Evolutionary conservation across 2,329 filamentous ascomycete species (phyloP).

Genomic region (Trichoderma koningii): DNA sequence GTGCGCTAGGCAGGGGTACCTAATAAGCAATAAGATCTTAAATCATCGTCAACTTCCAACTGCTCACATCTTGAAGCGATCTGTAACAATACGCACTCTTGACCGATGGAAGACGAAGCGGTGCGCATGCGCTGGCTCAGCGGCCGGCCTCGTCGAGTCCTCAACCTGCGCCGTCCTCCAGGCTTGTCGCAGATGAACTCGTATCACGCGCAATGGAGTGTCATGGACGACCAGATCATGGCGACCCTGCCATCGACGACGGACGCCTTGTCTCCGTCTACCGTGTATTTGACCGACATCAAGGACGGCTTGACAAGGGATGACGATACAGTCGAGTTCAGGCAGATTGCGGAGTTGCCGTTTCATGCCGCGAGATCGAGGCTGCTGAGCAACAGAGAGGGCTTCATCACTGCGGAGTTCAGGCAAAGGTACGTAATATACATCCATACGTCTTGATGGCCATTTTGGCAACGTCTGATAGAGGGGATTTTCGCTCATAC

Average conservation of each 20-base stretch:
- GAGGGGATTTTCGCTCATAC: too few relatives aligned
- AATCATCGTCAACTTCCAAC: too few relatives aligned
- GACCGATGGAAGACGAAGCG: neutral
- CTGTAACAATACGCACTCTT: neutral
- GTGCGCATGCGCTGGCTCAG: constrained; percentile 14
- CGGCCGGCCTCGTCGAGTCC: constrained; percentile 9
- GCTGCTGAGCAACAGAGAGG: constrained; percentile 13
- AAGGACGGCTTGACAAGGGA: neutral
- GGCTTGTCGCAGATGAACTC: neutral
- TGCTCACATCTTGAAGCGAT: too few relatives aligned
- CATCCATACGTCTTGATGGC: neutral
- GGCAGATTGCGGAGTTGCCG: neutral
- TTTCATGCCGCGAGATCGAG: constrained; percentile 5
- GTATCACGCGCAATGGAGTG: constrained; percentile 13
- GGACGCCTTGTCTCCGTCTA: neutral
- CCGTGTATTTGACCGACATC: neutral
- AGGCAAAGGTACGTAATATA: neutral
- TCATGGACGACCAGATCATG: constrained; percentile 25
- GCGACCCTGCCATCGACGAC: neutral
- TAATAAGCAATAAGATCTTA: too few relatives aligned
- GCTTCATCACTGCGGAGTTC: constrained; percentile 14
- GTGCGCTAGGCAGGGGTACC: too few relatives aligned
- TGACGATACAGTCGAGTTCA: constrained; percentile 1
- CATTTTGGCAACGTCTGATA: neutral
- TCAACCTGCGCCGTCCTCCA: constrained; percentile 6